Evolutionary conservation across 768 basidiomycete species (phyloP).

Genomic region (Pulveroboletus sp.): DNA sequence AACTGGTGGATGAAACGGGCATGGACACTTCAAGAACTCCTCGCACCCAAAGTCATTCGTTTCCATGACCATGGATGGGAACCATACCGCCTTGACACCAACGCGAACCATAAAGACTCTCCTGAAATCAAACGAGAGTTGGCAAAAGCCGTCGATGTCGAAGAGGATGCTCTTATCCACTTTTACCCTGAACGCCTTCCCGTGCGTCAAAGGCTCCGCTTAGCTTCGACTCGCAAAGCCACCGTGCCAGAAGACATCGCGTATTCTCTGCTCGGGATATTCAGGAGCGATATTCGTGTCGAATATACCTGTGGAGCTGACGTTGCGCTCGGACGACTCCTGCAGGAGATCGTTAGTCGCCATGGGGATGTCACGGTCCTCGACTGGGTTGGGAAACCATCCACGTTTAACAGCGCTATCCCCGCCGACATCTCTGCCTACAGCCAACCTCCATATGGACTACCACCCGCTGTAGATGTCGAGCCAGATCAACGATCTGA

Average conservation of each 20-base stretch:
- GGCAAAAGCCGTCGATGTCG: background rate
- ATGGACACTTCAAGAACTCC: slow-evolving; percentile 16
- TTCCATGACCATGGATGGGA: slow-evolving; percentile 9
- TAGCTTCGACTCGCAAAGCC: slow-evolving; percentile 14
- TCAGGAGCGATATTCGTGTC: slow-evolving; percentile 11
- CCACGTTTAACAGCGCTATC: slow-evolving; percentile 13
- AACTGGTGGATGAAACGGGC: slow-evolving; percentile 16
- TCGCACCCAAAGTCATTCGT: slow-evolving; percentile 9
- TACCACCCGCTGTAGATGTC: background rate
- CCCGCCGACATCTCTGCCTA: slow-evolving; percentile 16
- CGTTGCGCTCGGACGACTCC: slow-evolving; percentile 8
- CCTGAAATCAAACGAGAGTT: background rate
- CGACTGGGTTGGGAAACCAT: slow-evolving; percentile 18
- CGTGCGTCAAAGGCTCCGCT: slow-evolving; percentile 8
- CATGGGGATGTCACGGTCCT: slow-evolving; percentile 13
- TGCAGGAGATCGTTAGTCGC: slow-evolving; percentile 14
- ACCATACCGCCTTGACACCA: background rate
- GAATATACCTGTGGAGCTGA: slow-evolving; percentile 2
- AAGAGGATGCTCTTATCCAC: background rate
- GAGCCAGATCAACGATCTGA: background rate
- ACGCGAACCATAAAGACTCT: slow-evolving; percentile 6
- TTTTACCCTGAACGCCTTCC: slow-evolving; percentile 1
- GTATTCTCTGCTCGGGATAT: slow-evolving; percentile 16
- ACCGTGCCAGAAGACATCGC: slow-evolving; percentile 8
- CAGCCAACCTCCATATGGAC: background rate